These are phyloP conservation scores for Podospora pseudoanserina DNA, from an alignment of 495 filamentous ascomycete genomes.

Conservation along the genomic window DNA sequence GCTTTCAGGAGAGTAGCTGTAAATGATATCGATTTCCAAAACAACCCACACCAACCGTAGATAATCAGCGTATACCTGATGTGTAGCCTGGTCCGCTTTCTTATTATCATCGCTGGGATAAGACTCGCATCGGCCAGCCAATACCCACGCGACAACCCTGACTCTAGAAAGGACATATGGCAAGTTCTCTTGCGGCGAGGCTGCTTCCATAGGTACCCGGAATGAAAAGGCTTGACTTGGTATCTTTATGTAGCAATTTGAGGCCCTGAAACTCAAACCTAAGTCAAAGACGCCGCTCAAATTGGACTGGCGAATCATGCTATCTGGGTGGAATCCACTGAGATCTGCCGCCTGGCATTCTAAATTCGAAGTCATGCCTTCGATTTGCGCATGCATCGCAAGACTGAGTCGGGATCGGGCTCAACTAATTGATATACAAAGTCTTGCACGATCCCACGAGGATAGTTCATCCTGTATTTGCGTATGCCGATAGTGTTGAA, in stretches of 20 bases:
- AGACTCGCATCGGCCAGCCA: background rate
- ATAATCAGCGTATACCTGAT: background rate
- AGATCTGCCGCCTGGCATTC: constrained; percentile 4
- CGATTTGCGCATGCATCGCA: background rate
- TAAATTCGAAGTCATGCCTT: background rate
- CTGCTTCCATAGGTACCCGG: background rate
- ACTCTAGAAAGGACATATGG: background rate
- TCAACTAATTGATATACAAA: background rate
- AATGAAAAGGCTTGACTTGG: background rate
- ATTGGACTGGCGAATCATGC: background rate
- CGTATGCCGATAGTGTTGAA: background rate
- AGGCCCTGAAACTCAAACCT: background rate
- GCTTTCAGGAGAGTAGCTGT: no score
- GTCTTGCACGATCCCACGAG: background rate
- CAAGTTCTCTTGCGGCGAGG: no score
- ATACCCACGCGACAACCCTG: background rate
- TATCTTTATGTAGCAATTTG: background rate
- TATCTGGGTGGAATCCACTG: background rate
- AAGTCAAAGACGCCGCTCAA: background rate
- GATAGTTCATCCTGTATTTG: background rate
- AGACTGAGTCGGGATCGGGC: background rate
- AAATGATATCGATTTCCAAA: background rate
- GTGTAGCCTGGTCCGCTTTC: background rate
- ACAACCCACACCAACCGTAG: background rate
- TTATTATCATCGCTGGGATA: background rate